Evolutionary conservation across 139 green algal genomes (phyloP).

Genomic region (Chlamydomonas eustigma): DNA sequence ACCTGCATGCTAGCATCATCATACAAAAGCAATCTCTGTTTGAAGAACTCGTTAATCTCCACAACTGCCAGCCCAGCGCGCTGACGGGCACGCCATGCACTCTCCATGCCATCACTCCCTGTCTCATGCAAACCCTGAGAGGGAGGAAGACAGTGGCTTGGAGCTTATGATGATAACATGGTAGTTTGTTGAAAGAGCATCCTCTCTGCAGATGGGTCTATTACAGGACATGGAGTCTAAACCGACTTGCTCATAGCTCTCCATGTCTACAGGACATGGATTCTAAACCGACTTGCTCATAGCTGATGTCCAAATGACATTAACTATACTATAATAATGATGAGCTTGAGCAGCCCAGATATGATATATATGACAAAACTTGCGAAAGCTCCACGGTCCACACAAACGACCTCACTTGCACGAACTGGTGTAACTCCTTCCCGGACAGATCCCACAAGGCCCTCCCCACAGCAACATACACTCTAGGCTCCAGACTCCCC

Average conservation of each 20-base stretch:
- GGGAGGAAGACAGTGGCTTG: neutral
- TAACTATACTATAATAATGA: no score
- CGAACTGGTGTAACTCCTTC: slow-evolving; percentile 50
- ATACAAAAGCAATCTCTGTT: slow-evolving; percentile 16
- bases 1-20: slow-evolving; percentile 29
- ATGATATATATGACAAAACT: no score
- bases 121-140: slow-evolving; percentile 25
- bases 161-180: no score
- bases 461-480: slow-evolving; percentile 46
- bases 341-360: no score
- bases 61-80: slow-evolving; percentile 30
- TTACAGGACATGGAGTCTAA: no score
- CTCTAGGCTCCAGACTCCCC: slow-evolving; percentile 12
- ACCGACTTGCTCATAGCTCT: no score
- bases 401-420: slow-evolving; percentile 46
- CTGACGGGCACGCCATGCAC: slow-evolving; percentile 47
- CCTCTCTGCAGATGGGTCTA: no score
- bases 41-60: slow-evolving; percentile 41
- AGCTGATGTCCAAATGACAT: no score
- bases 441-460: slow-evolving; percentile 54
- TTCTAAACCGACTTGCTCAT: no score
- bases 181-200: no score
- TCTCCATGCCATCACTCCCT: slow-evolving; percentile 21
- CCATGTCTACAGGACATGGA: no score
- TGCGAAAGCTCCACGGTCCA: no score